Base-by-base conservation (phyloP, 2,329 filamentous ascomycete genomes). In the Tolypocladium paradoxum region DNA sequence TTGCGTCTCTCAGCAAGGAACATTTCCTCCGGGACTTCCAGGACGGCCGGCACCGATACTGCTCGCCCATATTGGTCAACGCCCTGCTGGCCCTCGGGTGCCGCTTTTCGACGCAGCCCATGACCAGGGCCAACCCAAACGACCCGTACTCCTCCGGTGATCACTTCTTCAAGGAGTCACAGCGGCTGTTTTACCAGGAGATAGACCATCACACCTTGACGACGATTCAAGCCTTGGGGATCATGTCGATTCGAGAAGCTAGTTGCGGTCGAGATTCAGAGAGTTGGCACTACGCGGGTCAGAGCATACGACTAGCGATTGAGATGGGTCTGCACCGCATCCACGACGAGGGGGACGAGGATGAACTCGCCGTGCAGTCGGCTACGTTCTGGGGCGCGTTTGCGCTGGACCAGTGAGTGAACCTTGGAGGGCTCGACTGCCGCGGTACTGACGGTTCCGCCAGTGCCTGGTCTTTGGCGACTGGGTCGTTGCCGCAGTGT, bases 201-300 rank as follows among this genome's bases (percentile, higher is more conserved):
- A 65, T 70, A 2, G 72, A 87, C 55, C 79, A 81, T 51, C 79
- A 87, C 56, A 78, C 67, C 7, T 68, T 90, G 33, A 87, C 85
- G 2, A 88, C 84, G 5, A 83, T 88, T 46, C 87, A 90, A 69
- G 86, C 87, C 1, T 70, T 90, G 20, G 85, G 85, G 6, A 79
- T 90, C 60, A 87, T 91, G 84, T 84, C 84, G 6, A 82, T 89
- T 57, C 74, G 86, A 43, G 85, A 90, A 68, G 84, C 83, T 3
- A 88, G 85, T 61, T 84, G 82, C 57, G 85, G 85, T 0, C 76
- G 85, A 35, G 84, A 89, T 61, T 87, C 83, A 33, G 82, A 85
- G 57, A 87, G 85, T 50, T 88, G 85, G 75, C 85, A 81, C 54
- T 85, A 87, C 57, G 81, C 83, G 2, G 85, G 86, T 1, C 82